Base-by-base conservation (phyloP, 2,329 filamentous ascomycete species). In the Cladobotryum protrusum region DNA sequence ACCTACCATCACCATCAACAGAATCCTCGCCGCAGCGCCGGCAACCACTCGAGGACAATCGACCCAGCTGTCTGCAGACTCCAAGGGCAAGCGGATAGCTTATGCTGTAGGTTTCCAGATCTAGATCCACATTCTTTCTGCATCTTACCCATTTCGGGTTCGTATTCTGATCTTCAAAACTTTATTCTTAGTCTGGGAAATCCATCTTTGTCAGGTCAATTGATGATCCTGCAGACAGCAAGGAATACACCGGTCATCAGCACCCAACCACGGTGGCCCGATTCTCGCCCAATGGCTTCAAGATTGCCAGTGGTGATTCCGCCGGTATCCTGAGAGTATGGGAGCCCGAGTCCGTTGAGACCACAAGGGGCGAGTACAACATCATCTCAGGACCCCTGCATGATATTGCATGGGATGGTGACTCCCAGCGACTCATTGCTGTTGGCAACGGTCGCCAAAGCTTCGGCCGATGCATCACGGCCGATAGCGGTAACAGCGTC, bases 341-440 rank as follows among this genome's bases (percentile, higher is more conserved):
- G 93, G 92, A 97, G 67, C 83, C 87, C 12, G 85, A 92, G 49
- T 88, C 89, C 59, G 90, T 90, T 42, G 76, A 78, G 48, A 88
- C 85, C 62, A 96, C 89, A 42, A 95, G 95, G 69, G 89, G 91
- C 58, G 92, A 97, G 69, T 97, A 96, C 70, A 80, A 83, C 63
- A 96, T 97, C 70, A 91, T 97, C 62, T 90, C 88, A 33, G 93
- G 93, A 12, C 86, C 89, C 48, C 92, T 99, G 71, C 95, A 96
- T 66, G 93, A 99, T 67, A 82, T 99, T 57, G 92, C 90, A 1
- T 99, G 93, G 91, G 93, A 97, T 63, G 92, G 91, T 50, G 93
- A 99, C 70, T 95, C 88, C 54, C 91, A 96, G 73, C 86, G 93
- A 45, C 86, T 99, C 63, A 96, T 97, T 62, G 93, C 92, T 3